Evolutionary conservation across 768 basidiomycete species (phyloP).

Genomic region (Tulasnella sp.): DNA sequence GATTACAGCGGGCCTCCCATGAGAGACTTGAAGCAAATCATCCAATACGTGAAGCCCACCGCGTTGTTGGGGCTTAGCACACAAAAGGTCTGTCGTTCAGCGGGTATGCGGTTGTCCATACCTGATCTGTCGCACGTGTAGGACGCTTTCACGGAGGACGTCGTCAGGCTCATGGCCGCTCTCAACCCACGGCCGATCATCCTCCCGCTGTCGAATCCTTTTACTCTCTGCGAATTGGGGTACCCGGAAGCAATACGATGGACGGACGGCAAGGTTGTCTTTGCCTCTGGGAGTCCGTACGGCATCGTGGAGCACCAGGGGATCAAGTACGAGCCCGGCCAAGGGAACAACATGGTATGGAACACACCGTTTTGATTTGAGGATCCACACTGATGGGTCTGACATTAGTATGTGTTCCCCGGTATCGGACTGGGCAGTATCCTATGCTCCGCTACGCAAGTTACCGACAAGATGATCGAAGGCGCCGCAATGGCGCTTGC

Average conservation of each 20-base stretch:
- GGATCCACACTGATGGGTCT: constrained; percentile 17
- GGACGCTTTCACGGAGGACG: constrained; percentile 58
- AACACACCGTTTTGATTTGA: constrained; percentile 35
- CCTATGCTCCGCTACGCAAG: constrained; percentile 47
- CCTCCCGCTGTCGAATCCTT: constrained; percentile 87
- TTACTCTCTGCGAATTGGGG: constrained; percentile 62
- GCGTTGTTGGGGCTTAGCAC: constrained; percentile 83
- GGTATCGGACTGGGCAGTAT: constrained; percentile 70
- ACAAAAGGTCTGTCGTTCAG: not conserved
- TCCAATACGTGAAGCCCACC: constrained; percentile 73
- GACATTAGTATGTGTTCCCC: constrained; percentile 13
- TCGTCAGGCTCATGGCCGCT: constrained; percentile 63
- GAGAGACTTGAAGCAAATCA: constrained; percentile 58
- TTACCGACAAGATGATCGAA: constrained; percentile 84
- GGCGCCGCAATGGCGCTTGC: constrained; percentile 72
- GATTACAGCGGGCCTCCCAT: constrained; percentile 70
- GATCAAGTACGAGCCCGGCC: constrained; percentile 56
- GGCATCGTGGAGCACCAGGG: constrained; percentile 44
- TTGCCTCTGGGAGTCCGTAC: constrained; percentile 86
- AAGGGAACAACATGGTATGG: constrained; percentile 92
- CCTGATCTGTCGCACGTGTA: constrained; percentile 36
- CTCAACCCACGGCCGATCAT: constrained; percentile 77
- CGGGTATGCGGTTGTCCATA: too few relatives aligned
- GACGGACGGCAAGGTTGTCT: constrained; percentile 40
- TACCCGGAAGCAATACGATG: constrained; percentile 60